Base-by-base conservation (phyloP, 1,139 yeast genomes). In the Debaryomyces fabryi region DNA sequence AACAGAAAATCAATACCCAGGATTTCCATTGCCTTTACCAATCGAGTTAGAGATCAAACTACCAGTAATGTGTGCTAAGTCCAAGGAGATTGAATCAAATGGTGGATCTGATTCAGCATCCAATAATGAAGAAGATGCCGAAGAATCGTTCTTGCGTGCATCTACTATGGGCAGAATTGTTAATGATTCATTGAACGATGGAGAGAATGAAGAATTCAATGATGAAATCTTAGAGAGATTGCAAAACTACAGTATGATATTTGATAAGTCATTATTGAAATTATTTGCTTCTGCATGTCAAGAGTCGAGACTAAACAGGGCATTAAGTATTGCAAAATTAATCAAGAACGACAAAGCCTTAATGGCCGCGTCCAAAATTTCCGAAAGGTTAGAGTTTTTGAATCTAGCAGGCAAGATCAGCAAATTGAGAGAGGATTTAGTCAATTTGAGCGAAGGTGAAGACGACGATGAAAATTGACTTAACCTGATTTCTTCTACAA, bases 21-120 rank as follows among this genome's bases (percentile, higher is more conserved):
- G 81, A 8, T 79, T 91, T 60, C 98, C 98, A 9, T 69, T 93
- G 50, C 89, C 97, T 0, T 75, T 90, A 50, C 93, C 96, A 1
- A 78, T 91, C 16, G 96, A 89, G 60, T 66, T 92, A 53, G 87
- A 83, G 25, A 71, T 91, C 38, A 74, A 75, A 51, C 65, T 92
- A 30, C 98, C 98, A 0, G 67, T 84, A 1, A 24, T 39, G 12
- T 20, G 33, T 8, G 27, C 35, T 4, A 52, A 13, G 51, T 49
- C 36, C 51, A 16, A 47, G 9, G 52, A 42, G 10, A 50, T 39
- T 1, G 42, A 40, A n/a, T 52, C 37, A 1, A 67, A 65, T 25
- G 66, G 57, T n/a, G 66, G 62, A 6, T 42, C 39, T 52, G 61
- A 51, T 50, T 52, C 44, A 54, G 55, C 38, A 52, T 55, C 38